These are phyloP conservation scores for Vachellia collinsii DNA, from an alignment of 306 rosid species.

Conservation along the genomic window DNA sequence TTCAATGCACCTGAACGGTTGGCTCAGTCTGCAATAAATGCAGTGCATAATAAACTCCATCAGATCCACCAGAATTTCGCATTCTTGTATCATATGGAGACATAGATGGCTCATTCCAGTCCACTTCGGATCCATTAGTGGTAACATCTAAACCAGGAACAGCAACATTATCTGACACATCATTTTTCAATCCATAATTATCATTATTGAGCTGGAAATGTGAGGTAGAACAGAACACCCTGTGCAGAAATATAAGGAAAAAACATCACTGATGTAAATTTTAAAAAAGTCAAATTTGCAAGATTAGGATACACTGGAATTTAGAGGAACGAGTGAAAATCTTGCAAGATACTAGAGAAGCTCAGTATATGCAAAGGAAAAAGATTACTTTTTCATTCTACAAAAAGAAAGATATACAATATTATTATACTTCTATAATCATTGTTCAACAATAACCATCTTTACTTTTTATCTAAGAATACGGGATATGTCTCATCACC, in stretches of 20 bases:
- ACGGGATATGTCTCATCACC: neutral
- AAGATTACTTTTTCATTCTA: neutral
- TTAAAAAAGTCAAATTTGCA: neutral
- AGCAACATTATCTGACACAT: slow-evolving; percentile 30
- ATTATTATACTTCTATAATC: neutral
- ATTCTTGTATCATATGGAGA: slow-evolving; percentile 38
- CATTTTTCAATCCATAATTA: slow-evolving; percentile 33
- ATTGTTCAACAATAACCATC: neutral
- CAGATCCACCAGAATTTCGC: slow-evolving; percentile 38
- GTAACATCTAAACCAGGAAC: slow-evolving; percentile 43
- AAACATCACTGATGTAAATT: slow-evolving; percentile 13
- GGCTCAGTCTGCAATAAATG: slow-evolving; percentile 73
- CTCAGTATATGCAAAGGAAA: neutral
- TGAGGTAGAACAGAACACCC: slow-evolving; percentile 57
- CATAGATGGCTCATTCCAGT: slow-evolving; percentile 69
- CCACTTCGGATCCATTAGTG: slow-evolving; percentile 55
- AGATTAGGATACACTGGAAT: too few relatives aligned
- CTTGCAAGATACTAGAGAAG: neutral
- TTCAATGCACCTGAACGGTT: slow-evolving; percentile 62
- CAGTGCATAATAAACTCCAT: slow-evolving; percentile 63
- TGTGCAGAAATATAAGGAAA: slow-evolving; percentile 19
- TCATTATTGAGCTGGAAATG: slow-evolving; percentile 48
- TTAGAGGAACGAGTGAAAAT: neutral
- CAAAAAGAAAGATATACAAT: neutral
- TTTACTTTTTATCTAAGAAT: neutral